phyloP scores from a whole-genome alignment of 2,329 filamentous ascomycete species.

The Fusarium ramigenum region DNA sequence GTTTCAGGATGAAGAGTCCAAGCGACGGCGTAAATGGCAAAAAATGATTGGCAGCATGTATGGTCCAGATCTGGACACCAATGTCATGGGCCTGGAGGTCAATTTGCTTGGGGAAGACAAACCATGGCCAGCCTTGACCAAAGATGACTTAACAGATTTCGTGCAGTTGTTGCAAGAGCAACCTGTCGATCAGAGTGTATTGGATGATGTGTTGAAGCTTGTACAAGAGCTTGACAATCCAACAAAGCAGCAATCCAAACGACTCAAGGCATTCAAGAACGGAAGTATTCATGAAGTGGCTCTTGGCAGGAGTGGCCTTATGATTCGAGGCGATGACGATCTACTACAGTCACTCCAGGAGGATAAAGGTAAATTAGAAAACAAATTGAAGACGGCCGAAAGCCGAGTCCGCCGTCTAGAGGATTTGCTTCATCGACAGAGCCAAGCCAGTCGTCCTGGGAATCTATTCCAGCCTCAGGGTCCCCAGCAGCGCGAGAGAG shows the following conservation, averaged over 20 bases:
- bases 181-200: constrained; percentile 70
- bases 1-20: constrained; percentile 92
- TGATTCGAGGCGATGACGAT: constrained; percentile 90
- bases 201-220: constrained; percentile 78
- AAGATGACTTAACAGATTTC: constrained; percentile 81
- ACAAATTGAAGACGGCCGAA: constrained; percentile 81
- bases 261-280: constrained; percentile 94
- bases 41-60: constrained; percentile 83
- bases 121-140: constrained; percentile 79
- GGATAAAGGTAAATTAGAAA: constrained; percentile 80
- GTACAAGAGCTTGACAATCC: constrained; percentile 83
- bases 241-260: constrained; percentile 85
- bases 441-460: constrained; percentile 64
- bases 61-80: constrained; percentile 72
- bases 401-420: constrained; percentile 92
- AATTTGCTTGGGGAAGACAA: constrained; percentile 83
- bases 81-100: constrained; percentile 81
- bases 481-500: constrained; percentile 58
- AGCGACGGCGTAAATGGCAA: constrained; percentile 88
- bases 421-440: constrained; percentile 89
- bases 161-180: constrained; percentile 72
- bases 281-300: constrained; percentile 93
- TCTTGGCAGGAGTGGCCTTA: constrained; percentile 84
- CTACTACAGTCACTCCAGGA: constrained; percentile 79
- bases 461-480: constrained; percentile 63